phyloP scores from a whole-genome alignment of 148 eudicot species.

The Spergularia bocconei region DNA sequence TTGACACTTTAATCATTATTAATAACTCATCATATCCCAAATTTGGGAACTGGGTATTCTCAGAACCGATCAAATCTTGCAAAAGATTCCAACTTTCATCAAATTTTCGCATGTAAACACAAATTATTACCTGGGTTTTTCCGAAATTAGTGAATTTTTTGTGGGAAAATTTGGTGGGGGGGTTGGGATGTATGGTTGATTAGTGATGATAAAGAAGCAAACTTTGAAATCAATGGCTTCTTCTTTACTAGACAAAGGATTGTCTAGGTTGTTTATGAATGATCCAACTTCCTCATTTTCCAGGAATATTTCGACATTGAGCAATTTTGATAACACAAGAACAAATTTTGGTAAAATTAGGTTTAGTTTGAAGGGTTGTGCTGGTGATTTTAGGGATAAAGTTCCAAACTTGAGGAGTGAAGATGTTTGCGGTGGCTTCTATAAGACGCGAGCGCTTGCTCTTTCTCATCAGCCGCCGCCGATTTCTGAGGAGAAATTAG shows the following conservation, averaged over 20 bases:
- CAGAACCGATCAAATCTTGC: neutral
- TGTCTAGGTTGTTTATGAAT: constrained; percentile 21
- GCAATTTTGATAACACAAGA: neutral
- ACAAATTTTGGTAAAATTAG: constrained; percentile 20
- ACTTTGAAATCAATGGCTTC: constrained; percentile 30
- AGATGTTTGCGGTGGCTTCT: constrained; percentile 30
- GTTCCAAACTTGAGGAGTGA: constrained; percentile 21
- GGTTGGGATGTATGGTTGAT: constrained; percentile 19
- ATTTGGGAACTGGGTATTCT: neutral
- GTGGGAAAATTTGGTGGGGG: neutral
- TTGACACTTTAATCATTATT: neutral
- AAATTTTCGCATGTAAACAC: neutral
- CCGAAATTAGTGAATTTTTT: neutral
- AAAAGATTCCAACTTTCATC: neutral
- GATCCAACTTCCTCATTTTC: constrained; percentile 17
- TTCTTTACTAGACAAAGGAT: constrained; percentile 24
- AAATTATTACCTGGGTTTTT: constrained; percentile 15
- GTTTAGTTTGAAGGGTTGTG: constrained; percentile 34
- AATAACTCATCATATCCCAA: neutral
- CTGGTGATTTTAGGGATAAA: constrained; percentile 22
- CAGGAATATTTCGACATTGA: constrained; percentile 18
- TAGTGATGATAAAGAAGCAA: constrained; percentile 31
- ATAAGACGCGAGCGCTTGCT: constrained; percentile 27
- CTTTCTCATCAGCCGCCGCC: constrained; percentile 15
- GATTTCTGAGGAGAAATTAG: constrained; percentile 21